Conservation (phyloP, 2,329 filamentous ascomycete genomes). For the Periconia sp. region DNA sequence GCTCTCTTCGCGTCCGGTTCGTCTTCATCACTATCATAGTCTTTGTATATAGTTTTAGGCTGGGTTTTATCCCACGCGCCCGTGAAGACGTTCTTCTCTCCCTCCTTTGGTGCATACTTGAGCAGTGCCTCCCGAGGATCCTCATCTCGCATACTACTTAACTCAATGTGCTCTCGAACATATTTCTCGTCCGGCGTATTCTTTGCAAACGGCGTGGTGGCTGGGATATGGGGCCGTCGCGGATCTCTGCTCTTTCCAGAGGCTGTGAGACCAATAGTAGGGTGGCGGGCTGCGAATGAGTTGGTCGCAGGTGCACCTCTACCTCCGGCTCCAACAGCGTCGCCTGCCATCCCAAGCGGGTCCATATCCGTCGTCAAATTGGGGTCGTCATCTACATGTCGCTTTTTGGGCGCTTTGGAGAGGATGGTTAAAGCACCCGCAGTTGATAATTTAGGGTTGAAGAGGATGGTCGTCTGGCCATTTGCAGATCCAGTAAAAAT, state of each 20-base stretch:
- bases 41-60: constrained; percentile 87
- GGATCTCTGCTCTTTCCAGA: constrained; percentile 79
- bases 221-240: constrained; percentile 79
- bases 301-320: constrained; percentile 42
- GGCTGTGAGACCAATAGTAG: constrained; percentile 73
- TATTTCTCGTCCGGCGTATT: constrained; percentile 87
- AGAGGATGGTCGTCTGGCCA: constrained; percentile 84
- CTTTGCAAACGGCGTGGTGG: constrained; percentile 86
- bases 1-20: constrained; percentile 65
- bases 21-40: constrained; percentile 82
- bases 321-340: constrained; percentile 64
- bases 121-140: constrained; percentile 91
- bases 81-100: constrained; percentile 93
- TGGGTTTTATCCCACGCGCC: constrained; percentile 91
- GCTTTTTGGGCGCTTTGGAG: constrained; percentile 89
- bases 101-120: constrained; percentile 90
- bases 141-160: constrained; percentile 92
- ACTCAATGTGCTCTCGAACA: constrained; percentile 82
- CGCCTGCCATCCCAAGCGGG: constrained; percentile 77
- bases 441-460: constrained; percentile 79
- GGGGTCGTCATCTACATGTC: constrained; percentile 92
- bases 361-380: constrained; percentile 74
- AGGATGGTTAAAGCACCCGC: constrained; percentile 86
- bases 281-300: constrained; percentile 62
- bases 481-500: constrained; percentile 94